Percentiles rank a stretch among this genome's conserved stretches.
Conservation (phyloP, 805 yeast genomes). For the Tanozyma kutaoensis region DNA sequence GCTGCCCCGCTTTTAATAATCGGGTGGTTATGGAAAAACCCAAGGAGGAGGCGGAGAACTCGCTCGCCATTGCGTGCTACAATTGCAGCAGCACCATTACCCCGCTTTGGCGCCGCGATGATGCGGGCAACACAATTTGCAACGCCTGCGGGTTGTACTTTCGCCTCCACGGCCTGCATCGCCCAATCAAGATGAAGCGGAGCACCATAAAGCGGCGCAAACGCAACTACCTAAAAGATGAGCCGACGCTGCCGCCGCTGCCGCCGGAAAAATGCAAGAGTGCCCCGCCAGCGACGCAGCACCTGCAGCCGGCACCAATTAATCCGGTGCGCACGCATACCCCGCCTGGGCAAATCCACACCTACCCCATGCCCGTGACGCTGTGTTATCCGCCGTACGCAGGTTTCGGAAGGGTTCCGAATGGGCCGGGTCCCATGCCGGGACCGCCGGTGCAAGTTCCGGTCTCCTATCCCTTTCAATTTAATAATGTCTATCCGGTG, state of each 20-base stretch:
- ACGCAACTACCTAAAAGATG: constrained; percentile 18
- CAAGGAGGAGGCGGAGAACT: background rate
- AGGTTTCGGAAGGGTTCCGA: constrained; percentile 22
- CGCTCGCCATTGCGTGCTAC: constrained; percentile 58
- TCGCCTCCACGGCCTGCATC: constrained; percentile 59
- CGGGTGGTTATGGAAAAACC: constrained; percentile 29
- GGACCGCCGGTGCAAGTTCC: constrained; percentile 22
- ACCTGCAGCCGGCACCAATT: too few relatives aligned
- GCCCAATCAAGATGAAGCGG: constrained; percentile 68
- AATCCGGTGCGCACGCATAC: too few relatives aligned
- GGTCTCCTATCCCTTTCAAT: background rate
- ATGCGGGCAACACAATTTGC: constrained; percentile 70
- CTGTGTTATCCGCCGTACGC: constrained; percentile 20
- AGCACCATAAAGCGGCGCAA: constrained; percentile 64
- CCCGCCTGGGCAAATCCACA: too few relatives aligned
- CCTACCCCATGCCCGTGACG: constrained; percentile 1
- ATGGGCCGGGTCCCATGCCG: constrained; percentile 30
- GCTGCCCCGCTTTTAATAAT: constrained; percentile 77
- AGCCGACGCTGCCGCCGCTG: constrained; percentile 1
- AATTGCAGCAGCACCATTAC: constrained; percentile 80
- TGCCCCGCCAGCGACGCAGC: background rate
- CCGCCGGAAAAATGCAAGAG: background rate
- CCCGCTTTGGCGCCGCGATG: constrained; percentile 80
- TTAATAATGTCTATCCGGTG: background rate
- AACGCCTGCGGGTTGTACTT: constrained; percentile 81